Percentiles rank a stretch among this genome's conserved stretches.
phyloP scores from a whole-genome alignment of 257 asterid genomes.

The Verbena officinalis region DNA sequence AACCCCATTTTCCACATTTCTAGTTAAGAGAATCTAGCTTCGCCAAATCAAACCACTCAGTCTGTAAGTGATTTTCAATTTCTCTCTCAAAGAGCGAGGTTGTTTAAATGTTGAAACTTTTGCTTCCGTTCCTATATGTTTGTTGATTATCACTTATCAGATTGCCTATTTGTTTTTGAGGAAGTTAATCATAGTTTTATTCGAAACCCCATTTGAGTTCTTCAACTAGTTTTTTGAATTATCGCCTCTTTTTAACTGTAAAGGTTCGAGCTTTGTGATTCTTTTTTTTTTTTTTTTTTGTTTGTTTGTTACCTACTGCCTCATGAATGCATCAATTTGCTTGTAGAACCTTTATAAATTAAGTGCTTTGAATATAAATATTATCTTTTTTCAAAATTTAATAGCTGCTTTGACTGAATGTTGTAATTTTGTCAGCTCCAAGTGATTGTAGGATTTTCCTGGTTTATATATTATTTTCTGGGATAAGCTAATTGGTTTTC shows the following conservation, averaged over 20 bases:
- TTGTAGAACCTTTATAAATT: too few species aligned
- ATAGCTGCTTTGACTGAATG: slow-evolving; percentile 12
- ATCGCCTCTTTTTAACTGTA: neutral
- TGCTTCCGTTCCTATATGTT: neutral
- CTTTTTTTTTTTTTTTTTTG: too few species aligned
- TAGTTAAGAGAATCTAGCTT: neutral
- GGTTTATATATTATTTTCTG: slow-evolving; percentile 7
- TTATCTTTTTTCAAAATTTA: neutral
- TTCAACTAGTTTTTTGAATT: slow-evolving; percentile 10
- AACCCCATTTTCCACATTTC: neutral
- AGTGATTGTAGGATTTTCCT: slow-evolving; percentile 14
- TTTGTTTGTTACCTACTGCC: neutral
- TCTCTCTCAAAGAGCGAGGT: too few species aligned
- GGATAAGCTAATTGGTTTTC: slow-evolving; percentile 26
- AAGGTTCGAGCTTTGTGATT: slow-evolving; percentile 5
- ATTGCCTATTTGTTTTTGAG: slow-evolving; percentile 15
- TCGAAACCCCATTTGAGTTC: neutral
- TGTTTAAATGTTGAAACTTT: neutral
- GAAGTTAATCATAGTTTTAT: neutral
- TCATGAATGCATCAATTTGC: too few species aligned
- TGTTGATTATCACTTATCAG: neutral
- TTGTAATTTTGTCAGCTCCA: slow-evolving; percentile 7
- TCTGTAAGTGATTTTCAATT: slow-evolving; percentile 16
- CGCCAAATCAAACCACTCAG: too few species aligned
- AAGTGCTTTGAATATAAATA: neutral